phyloP scores from a whole-genome alignment of 2,329 filamentous ascomycete species.

The Tolypocladium ovalisporum region DNA sequence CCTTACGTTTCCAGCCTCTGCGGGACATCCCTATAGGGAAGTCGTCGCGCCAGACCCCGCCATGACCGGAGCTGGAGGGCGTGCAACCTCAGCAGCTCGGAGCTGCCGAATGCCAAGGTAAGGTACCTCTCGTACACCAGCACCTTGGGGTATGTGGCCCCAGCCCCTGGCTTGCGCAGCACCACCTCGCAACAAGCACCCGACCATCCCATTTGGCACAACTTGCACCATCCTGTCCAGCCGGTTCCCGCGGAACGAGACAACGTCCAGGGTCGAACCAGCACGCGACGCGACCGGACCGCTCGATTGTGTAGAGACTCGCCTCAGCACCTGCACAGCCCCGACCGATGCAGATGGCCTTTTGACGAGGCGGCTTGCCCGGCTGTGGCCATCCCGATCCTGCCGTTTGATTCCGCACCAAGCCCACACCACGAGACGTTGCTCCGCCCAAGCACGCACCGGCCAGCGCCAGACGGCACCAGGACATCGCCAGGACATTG shows the following conservation, averaged over 20 bases:
- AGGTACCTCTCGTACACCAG: not conserved
- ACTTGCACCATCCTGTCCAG: not conserved
- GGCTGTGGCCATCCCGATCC: conserved; percentile 1
- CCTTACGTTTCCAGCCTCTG: not conserved
- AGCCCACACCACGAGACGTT: not conserved
- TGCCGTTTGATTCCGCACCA: conserved; percentile 2
- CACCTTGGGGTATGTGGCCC: not conserved
- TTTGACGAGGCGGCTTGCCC: not conserved
- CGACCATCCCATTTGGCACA: not conserved
- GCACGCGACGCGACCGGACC: not conserved
- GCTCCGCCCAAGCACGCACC: not conserved
- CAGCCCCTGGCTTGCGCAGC: not conserved
- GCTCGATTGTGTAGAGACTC: not conserved
- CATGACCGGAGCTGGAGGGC: no score
- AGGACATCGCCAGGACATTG: not conserved
- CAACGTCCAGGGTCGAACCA: not conserved
- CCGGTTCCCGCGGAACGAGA: not conserved
- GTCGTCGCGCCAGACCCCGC: not conserved
- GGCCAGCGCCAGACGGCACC: not conserved
- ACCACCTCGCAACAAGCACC: not conserved
- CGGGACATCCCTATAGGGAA: not conserved
- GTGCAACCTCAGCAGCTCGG: not conserved
- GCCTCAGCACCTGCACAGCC: not conserved
- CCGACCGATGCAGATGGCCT: not conserved
- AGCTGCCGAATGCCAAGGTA: not conserved